Conservation (phyloP, 768 basidiomycete genomes). For the Boletus patriciae region DNA sequence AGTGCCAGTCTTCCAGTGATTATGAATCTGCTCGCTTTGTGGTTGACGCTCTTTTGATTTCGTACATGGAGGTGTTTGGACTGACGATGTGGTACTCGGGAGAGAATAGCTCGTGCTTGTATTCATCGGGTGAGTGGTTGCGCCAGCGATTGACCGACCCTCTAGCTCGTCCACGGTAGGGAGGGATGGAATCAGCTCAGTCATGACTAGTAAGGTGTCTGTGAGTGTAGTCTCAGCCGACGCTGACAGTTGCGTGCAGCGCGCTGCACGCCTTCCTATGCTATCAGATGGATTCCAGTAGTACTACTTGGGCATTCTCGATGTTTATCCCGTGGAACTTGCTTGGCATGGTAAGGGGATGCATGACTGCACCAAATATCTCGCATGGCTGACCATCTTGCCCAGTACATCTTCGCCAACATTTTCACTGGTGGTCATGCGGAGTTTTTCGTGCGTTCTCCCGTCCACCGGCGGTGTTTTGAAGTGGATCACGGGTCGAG, state of each 20-base stretch:
- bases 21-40: constrained; percentile 77
- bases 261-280: constrained; percentile 61
- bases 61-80: constrained; percentile 88
- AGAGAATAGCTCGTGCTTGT: constrained; percentile 79
- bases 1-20: constrained; percentile 89
- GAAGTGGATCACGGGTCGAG: constrained; percentile 79
- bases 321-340: constrained; percentile 96
- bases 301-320: constrained; percentile 73
- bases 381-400: not conserved
- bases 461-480: constrained; percentile 72
- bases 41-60: constrained; percentile 89
- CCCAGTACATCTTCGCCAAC: constrained; percentile 91
- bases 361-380: constrained; percentile 15
- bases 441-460: constrained; percentile 97
- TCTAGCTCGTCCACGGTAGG: constrained; percentile 39
- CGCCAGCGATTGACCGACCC: not conserved
- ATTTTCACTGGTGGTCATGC: constrained; percentile 95
- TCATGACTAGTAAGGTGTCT: constrained; percentile 87
- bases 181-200: constrained; percentile 98
- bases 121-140: constrained; percentile 76
- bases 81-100: constrained; percentile 83
- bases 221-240: not conserved
- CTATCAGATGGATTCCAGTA: constrained; percentile 84
- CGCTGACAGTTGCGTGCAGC: constrained; percentile 45
- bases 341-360: constrained; percentile 73